These are phyloP conservation scores for Alternaria triticina DNA, from an alignment of 2,329 filamentous ascomycete genomes.

Conservation along the genomic window DNA sequence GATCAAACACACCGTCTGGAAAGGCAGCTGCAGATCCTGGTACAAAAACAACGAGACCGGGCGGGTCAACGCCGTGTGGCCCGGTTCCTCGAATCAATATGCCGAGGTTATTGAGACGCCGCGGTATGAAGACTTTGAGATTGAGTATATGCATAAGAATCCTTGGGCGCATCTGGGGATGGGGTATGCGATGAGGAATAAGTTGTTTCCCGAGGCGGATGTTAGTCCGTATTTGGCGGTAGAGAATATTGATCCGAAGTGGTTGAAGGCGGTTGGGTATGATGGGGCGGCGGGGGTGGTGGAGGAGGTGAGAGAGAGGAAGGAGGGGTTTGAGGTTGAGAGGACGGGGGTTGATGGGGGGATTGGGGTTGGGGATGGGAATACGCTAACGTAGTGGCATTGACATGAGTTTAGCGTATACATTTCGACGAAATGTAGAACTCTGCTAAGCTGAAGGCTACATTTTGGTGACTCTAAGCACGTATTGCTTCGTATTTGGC, in stretches of 20 bases:
- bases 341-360: constrained; percentile 3
- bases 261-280: constrained; percentile 44
- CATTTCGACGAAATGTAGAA: background rate
- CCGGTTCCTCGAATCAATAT: constrained; percentile 60
- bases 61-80: constrained; percentile 54
- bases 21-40: constrained; percentile 53
- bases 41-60: constrained; percentile 54
- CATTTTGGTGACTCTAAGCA: background rate
- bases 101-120: constrained; percentile 47
- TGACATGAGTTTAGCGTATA: background rate
- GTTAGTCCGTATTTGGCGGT: constrained; percentile 49
- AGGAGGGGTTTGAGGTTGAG: constrained; percentile 5
- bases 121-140: constrained; percentile 54
- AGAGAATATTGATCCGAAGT: constrained; percentile 53
- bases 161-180: constrained; percentile 53
- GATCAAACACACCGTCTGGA: constrained; percentile 59
- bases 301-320: constrained; percentile 14
- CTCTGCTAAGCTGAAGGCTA: too few species aligned
- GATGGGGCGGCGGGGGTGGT: constrained; percentile 20
- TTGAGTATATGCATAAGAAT: constrained; percentile 50
- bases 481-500: background rate
- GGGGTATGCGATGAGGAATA: constrained; percentile 45
- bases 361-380: background rate
- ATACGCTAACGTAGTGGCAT: background rate
- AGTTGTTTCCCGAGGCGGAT: constrained; percentile 35